Percentiles rank a stretch among this genome's conserved stretches.
Evolutionary conservation across 2,329 filamentous ascomycete genomes (phyloP).

Genomic region (Diplodia sapinea): DNA sequence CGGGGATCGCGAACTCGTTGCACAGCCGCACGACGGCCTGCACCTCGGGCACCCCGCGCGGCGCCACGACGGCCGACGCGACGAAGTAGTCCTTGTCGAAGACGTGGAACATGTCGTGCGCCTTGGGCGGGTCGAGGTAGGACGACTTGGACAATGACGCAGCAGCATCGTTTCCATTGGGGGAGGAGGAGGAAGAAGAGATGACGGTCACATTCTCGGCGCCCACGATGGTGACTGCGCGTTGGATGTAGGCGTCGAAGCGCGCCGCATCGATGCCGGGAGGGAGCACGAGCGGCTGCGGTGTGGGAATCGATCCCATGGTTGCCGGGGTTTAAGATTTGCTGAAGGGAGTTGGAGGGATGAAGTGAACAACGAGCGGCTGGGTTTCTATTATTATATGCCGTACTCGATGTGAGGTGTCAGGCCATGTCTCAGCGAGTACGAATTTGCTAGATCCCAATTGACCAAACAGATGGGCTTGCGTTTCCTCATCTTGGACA

Average conservation of each 20-base stretch:
- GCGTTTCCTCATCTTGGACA: neutral
- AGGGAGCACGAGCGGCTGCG: constrained; percentile 13
- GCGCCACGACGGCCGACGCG: constrained; percentile 53
- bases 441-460: neutral
- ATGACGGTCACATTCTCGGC: constrained; percentile 21
- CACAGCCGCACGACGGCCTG: constrained; percentile 42
- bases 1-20: constrained; percentile 44
- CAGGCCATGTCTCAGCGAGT: neutral
- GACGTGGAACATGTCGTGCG: constrained; percentile 53
- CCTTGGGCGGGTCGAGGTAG: constrained; percentile 35
- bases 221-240: constrained; percentile 27
- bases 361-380: neutral
- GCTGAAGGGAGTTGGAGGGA: neutral
- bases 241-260: constrained; percentile 13
- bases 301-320: neutral
- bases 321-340: neutral
- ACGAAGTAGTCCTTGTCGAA: constrained; percentile 53
- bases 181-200: neutral
- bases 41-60: constrained; percentile 50
- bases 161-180: neutral
- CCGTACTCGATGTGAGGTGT: neutral
- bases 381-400: neutral
- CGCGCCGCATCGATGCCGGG: constrained; percentile 14
- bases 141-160: constrained; percentile 33
- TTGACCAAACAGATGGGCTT: neutral